phyloP scores from a whole-genome alignment of 345 rosid genomes.

The Aquilaria malaccensis region DNA sequence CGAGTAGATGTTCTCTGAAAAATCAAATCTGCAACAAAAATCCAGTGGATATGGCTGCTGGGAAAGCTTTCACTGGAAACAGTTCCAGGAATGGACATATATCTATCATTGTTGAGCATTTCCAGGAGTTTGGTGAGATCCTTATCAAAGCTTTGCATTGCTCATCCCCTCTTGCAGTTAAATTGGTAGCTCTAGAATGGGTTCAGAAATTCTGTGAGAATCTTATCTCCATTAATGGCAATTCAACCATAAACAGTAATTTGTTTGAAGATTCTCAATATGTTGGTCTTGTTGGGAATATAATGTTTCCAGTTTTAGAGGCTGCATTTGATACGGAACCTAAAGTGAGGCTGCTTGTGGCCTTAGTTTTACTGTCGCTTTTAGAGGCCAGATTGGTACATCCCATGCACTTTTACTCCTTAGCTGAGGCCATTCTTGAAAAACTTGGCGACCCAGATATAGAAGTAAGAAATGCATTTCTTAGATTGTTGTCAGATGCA shows the following conservation, averaged over 20 bases:
- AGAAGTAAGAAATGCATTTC: slow-evolving; percentile 49
- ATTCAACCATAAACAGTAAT: slow-evolving; percentile 24
- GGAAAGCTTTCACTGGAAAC: slow-evolving; percentile 17
- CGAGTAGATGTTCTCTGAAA: slow-evolving; percentile 40
- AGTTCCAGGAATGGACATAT: slow-evolving; percentile 23
- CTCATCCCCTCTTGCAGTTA: slow-evolving; percentile 65
- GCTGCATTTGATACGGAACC: slow-evolving; percentile 79
- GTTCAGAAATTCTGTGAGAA: slow-evolving; percentile 56
- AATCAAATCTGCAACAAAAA: slow-evolving; percentile 22
- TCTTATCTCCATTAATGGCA: slow-evolving; percentile 37
- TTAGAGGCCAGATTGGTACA: slow-evolving; percentile 57
- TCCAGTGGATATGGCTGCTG: slow-evolving; percentile 27
- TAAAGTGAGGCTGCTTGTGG: slow-evolving; percentile 61
- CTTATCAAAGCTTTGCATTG: slow-evolving; percentile 48
- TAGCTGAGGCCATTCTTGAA: slow-evolving; percentile 58
- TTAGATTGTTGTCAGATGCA: slow-evolving; percentile 59
- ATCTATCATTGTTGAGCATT: slow-evolving; percentile 42
- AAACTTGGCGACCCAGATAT: slow-evolving; percentile 77
- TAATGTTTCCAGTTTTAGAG: slow-evolving; percentile 54
- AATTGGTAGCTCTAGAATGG: slow-evolving; percentile 64
- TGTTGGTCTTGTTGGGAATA: slow-evolving; percentile 32
- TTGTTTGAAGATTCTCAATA: slow-evolving; percentile 41
- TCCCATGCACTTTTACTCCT: slow-evolving; percentile 44
- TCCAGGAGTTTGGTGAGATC: slow-evolving; percentile 40
- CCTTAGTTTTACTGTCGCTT: slow-evolving; percentile 67